Percentiles rank a stretch among this genome's conserved stretches.
phyloP scores from a whole-genome alignment of 495 filamentous ascomycete genomes.

The Lasiosphaeris hirsuta region DNA sequence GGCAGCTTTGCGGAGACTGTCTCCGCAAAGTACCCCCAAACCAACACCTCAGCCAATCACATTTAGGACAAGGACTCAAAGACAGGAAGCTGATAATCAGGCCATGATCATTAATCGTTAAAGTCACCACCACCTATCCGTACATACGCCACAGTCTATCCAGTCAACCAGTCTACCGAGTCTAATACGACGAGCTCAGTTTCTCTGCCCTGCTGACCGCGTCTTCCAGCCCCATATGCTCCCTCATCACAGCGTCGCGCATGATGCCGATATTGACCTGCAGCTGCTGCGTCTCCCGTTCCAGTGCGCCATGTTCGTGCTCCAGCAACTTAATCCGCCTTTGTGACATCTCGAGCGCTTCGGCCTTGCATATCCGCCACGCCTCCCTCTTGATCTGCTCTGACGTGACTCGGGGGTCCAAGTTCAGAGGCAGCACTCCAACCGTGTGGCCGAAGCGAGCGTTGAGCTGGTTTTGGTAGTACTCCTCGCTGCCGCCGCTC shows the following conservation, averaged over 20 bases:
- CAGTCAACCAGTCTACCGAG: too few relatives aligned
- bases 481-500: too few relatives aligned
- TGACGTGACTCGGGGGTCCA: slow-evolving; percentile 15
- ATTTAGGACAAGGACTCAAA: too few relatives aligned
- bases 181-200: slow-evolving; percentile 3
- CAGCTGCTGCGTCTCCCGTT: slow-evolving; percentile 21
- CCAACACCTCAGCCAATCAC: too few relatives aligned
- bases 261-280: slow-evolving; percentile 22
- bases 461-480: not conserved
- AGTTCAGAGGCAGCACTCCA: slow-evolving; percentile 34
- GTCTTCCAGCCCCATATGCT: slow-evolving; percentile 6
- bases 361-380: slow-evolving; percentile 24
- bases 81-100: too few relatives aligned
- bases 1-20: too few relatives aligned
- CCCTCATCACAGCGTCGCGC: slow-evolving; percentile 11
- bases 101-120: too few relatives aligned
- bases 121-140: too few relatives aligned
- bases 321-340: slow-evolving; percentile 22
- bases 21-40: too few relatives aligned
- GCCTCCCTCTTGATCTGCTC: slow-evolving; percentile 27
- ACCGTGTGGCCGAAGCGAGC: slow-evolving; percentile 1
- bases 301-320: slow-evolving; percentile 24
- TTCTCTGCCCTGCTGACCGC: slow-evolving; percentile 16
- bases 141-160: too few relatives aligned
- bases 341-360: slow-evolving; percentile 25